Evolutionary conservation across 192 early-diverging fungal species (phyloP).

Genomic region (Coemansia umbellata): DNA sequence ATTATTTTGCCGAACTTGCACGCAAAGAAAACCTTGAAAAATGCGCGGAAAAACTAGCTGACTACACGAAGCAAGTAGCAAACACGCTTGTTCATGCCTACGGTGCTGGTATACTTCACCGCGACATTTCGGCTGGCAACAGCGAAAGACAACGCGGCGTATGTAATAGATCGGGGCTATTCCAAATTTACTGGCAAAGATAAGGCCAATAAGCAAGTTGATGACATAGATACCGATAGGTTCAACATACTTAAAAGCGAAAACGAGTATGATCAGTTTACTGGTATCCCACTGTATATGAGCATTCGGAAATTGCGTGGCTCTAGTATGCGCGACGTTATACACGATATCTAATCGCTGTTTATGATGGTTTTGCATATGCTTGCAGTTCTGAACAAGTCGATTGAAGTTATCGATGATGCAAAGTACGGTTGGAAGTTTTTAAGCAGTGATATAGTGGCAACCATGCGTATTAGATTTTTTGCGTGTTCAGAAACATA

Average conservation of each 20-base stretch:
- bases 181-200: neutral
- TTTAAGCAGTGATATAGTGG: too few relatives aligned
- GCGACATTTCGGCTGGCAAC: conserved; percentile 20
- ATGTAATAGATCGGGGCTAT: conserved; percentile 19
- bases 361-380: conserved; percentile 6
- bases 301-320: conserved; percentile 3
- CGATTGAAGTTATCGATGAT: too few relatives aligned
- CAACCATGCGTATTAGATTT: too few relatives aligned
- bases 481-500: too few relatives aligned
- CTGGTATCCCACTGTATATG: neutral
- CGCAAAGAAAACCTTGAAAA: neutral
- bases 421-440: too few relatives aligned
- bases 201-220: neutral
- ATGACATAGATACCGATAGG: neutral
- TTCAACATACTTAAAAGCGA: neutral
- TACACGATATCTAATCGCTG: conserved; percentile 13
- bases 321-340: neutral
- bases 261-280: neutral
- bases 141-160: neutral
- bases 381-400: neutral
- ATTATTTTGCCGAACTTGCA: neutral
- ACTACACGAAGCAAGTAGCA: too few relatives aligned
- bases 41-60: neutral
- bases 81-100: conserved; percentile 3
- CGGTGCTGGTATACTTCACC: neutral